phyloP scores from a whole-genome alignment of 352 stramenopile genomes.

The Phytopythium sindhum region DNA sequence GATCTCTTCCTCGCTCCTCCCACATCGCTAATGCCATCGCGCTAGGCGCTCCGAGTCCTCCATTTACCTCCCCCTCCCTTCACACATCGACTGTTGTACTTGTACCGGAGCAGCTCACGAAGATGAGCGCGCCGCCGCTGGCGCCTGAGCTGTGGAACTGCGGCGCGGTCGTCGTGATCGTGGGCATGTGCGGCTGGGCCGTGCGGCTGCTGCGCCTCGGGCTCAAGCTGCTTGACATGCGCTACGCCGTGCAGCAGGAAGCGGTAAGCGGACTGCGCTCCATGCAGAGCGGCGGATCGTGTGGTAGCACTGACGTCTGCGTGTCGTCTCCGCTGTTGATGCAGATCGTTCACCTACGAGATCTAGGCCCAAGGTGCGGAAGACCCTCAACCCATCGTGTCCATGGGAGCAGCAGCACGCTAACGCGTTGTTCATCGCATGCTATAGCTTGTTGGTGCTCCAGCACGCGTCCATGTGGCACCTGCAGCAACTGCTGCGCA shows the following conservation, averaged over 20 bases:
- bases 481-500: slow-evolving; percentile 57
- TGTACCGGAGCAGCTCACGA: background rate
- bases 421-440: slow-evolving; percentile 3
- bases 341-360: slow-evolving; percentile 21
- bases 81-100: too few species aligned
- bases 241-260: slow-evolving; percentile 31
- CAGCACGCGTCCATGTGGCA: slow-evolving; percentile 58
- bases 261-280: slow-evolving; percentile 23
- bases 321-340: background rate
- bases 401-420: background rate
- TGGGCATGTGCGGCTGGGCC: slow-evolving; percentile 38
- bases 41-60: background rate
- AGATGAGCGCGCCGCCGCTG: slow-evolving; percentile 16
- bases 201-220: slow-evolving; percentile 36
- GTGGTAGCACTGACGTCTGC: too few species aligned
- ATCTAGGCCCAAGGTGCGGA: slow-evolving; percentile 22
- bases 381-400: too few species aligned
- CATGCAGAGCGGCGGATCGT: background rate
- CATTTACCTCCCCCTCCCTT: too few species aligned
- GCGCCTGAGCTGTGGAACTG: slow-evolving; percentile 64
- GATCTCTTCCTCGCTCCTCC: background rate
- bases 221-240: slow-evolving; percentile 35
- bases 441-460: slow-evolving; percentile 42
- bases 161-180: slow-evolving; percentile 36
- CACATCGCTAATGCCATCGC: background rate